A percentile compares a stretch with the other conserved stretches of the same genome.
These are phyloP conservation scores for Schizophyllum commune DNA, from an alignment of 1,284 basidiomycete genomes.

Conservation along the genomic window DNA sequence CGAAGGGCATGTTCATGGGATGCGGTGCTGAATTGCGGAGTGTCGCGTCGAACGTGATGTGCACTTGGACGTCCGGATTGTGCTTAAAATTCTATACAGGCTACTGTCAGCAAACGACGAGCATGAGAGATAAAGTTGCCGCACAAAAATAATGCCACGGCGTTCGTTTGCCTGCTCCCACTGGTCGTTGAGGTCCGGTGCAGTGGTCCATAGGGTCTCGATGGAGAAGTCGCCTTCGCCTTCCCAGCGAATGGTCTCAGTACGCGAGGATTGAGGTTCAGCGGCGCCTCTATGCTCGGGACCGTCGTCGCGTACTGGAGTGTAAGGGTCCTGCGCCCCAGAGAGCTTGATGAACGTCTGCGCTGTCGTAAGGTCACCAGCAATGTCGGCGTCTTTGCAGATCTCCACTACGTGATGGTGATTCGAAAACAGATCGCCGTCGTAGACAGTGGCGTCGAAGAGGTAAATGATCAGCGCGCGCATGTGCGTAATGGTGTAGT, in stretches of 20 bases:
- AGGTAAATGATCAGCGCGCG: neutral
- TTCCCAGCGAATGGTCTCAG: neutral
- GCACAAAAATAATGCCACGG: neutral
- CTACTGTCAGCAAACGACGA: neutral
- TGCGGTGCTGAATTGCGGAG: neutral
- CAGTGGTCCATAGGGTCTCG: neutral
- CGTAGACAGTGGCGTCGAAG: neutral
- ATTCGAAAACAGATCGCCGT: neutral
- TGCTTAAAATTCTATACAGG: neutral
- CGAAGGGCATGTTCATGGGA: neutral
- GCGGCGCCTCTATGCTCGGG: neutral
- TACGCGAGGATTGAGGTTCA: neutral
- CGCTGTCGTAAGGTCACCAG: neutral
- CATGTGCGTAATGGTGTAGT: neutral
- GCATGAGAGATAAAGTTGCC: neutral
- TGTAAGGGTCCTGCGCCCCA: neutral
- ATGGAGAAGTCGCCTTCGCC: neutral
- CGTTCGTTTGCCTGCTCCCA: neutral
- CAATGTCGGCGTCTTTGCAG: neutral
- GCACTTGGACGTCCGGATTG: neutral
- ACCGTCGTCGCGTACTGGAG: neutral
- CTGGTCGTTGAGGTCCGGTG: neutral
- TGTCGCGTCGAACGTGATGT: neutral
- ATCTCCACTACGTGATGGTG: neutral
- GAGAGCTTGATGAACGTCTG: neutral